A percentile compares a stretch with the other conserved stretches of the same genome.
phyloP scores from a whole-genome alignment of 768 basidiomycete species.

The Sporobolomyces phaffii region DNA sequence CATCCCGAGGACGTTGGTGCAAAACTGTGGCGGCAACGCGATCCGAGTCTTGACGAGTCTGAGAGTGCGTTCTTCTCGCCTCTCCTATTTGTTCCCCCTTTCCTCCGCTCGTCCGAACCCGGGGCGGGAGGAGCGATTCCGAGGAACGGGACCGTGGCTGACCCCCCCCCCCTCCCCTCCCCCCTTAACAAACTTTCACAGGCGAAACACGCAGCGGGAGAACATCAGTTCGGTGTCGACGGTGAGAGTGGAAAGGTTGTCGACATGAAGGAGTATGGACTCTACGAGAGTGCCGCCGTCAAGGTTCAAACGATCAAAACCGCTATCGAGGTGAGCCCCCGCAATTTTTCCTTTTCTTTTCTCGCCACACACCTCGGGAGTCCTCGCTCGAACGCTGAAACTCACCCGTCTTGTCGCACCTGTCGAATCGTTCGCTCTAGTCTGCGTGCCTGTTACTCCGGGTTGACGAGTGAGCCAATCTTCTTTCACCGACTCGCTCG shows the following conservation, averaged over 20 bases:
- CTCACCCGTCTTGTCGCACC: too few relatives aligned
- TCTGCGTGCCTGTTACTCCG: constrained; percentile 37
- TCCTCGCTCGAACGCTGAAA: background rate
- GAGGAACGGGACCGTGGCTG: too few relatives aligned
- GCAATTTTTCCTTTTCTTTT: background rate
- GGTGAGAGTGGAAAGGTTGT: constrained; percentile 93
- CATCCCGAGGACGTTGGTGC: constrained; percentile 86
- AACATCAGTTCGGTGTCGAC: constrained; percentile 86
- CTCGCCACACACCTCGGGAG: background rate
- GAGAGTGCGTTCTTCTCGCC: constrained; percentile 73
- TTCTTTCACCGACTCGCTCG: background rate
- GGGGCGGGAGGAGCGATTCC: too few relatives aligned
- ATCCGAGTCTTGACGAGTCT: constrained; percentile 89
- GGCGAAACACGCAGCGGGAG: constrained; percentile 92
- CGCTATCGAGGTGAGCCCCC: constrained; percentile 64
- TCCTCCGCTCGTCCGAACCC: too few relatives aligned
- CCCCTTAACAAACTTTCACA: constrained; percentile 44
- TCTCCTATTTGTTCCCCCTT: too few relatives aligned
- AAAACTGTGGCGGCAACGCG: constrained; percentile 91
- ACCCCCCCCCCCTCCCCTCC: too few relatives aligned
- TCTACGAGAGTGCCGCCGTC: constrained; percentile 93
- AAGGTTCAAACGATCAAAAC: constrained; percentile 98
- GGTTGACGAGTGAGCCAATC: constrained; percentile 35
- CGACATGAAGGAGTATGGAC: constrained; percentile 88
- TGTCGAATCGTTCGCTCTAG: background rate